Percentiles rank a stretch among this genome's conserved stretches.
Evolutionary conservation across 2,329 filamentous ascomycete species (phyloP).

Genomic region (Aspergillus arachidicola): DNA sequence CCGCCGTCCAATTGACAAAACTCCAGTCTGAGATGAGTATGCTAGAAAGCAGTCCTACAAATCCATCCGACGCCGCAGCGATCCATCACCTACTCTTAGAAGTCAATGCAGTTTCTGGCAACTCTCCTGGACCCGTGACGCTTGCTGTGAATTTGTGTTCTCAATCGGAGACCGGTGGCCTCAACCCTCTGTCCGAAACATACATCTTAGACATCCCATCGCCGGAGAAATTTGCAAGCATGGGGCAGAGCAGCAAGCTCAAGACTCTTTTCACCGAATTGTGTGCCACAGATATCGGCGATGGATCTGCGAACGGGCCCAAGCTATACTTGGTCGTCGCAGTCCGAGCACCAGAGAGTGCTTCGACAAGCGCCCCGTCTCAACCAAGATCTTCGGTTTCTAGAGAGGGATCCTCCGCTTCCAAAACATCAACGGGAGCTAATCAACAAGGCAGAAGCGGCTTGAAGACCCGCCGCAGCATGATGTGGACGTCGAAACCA

Average conservation of each 20-base stretch:
- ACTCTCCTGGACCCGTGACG: constrained; percentile 72
- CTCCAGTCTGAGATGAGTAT: constrained; percentile 96
- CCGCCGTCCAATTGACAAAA: constrained; percentile 85
- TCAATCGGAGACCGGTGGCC: constrained; percentile 65
- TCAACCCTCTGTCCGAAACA: constrained; percentile 76
- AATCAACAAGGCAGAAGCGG: constrained; percentile 40
- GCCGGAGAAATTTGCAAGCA: constrained; percentile 68
- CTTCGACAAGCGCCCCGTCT: constrained; percentile 28
- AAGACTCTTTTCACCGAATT: constrained; percentile 89
- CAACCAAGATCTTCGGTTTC: constrained; percentile 36
- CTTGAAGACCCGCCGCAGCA: constrained; percentile 45
- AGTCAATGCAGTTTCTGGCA: constrained; percentile 77
- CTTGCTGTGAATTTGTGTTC: constrained; percentile 77
- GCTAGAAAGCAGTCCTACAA: constrained; percentile 76
- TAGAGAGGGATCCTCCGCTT: constrained; percentile 34
- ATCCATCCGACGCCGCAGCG: constrained; percentile 67
- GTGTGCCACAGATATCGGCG: constrained; percentile 72
- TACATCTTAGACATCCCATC: constrained; percentile 78
- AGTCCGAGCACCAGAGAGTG: constrained; percentile 64
- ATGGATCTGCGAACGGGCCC: constrained; percentile 62
- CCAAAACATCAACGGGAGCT: constrained; percentile 28
- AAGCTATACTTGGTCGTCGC: constrained; percentile 84
- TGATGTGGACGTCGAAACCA: constrained; percentile 47
- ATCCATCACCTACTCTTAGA: constrained; percentile 83
- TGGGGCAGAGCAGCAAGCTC: constrained; percentile 68